These are phyloP conservation scores for Allantophomopsis cytisporea DNA, from an alignment of 2,329 filamentous ascomycete genomes.

Conservation along the genomic window DNA sequence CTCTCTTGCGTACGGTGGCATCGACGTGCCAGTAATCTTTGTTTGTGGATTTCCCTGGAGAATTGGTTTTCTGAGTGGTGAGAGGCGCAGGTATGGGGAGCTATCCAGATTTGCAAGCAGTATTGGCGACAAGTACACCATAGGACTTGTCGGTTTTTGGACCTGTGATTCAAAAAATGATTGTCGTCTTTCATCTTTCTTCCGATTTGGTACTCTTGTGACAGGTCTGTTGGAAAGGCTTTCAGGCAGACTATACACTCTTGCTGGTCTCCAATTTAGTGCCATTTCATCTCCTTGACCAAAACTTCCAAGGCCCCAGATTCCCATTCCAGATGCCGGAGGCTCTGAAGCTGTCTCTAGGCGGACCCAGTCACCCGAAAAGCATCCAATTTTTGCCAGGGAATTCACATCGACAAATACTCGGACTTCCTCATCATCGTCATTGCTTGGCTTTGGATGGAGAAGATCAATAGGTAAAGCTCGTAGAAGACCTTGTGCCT, in stretches of 20 bases:
- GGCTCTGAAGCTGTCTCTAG: constrained; percentile 68
- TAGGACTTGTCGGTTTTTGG: constrained; percentile 40
- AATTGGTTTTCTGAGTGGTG: constrained; percentile 43
- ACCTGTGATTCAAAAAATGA: constrained; percentile 60
- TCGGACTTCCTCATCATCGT: constrained; percentile 79
- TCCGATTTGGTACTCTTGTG: constrained; percentile 43
- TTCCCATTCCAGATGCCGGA: constrained; percentile 49
- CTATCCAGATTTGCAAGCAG: constrained; percentile 75
- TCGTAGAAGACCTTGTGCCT: constrained; percentile 61
- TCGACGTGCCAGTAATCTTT: constrained; percentile 40
- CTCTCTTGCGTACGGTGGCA: constrained; percentile 51
- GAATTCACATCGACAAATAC: constrained; percentile 84
- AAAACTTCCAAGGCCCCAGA: constrained; percentile 55
- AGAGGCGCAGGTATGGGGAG: constrained; percentile 66
- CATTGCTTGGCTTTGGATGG: constrained; percentile 63
- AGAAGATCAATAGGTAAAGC: constrained; percentile 65
- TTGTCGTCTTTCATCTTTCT: constrained; percentile 33
- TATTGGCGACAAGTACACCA: constrained; percentile 70
- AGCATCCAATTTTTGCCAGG: constrained; percentile 82
- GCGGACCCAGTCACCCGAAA: constrained; percentile 93
- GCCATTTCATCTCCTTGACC: constrained; percentile 48
- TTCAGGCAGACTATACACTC: constrained; percentile 81
- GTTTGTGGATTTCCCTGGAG: constrained; percentile 36
- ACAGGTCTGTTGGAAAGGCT: constrained; percentile 48
- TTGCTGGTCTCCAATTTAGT: constrained; percentile 65